Conservation (phyloP, 257 asterid species). For the Nicotiana noctiflora region DNA sequence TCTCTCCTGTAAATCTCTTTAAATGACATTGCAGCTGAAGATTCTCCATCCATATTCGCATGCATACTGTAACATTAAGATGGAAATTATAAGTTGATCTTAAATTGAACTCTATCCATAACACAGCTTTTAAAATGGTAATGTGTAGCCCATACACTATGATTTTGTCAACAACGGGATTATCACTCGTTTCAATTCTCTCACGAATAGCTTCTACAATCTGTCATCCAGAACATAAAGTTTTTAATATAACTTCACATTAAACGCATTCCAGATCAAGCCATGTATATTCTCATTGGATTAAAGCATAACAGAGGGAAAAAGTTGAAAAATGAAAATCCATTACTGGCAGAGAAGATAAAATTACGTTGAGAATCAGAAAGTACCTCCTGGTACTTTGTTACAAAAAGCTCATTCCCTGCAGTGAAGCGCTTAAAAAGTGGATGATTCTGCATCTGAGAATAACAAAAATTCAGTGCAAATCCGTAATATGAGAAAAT, state of each 20-base stretch:
- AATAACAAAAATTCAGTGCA: constrained; percentile 29
- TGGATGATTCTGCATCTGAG: constrained; percentile 68
- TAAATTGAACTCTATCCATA: neutral
- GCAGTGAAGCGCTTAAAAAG: constrained; percentile 56
- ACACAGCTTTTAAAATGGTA: neutral
- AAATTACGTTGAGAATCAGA: neutral
- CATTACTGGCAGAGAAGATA: neutral
- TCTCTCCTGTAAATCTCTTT: constrained; percentile 89
- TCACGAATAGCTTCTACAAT: constrained; percentile 78
- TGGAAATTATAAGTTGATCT: constrained; percentile 12
- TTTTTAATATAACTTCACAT: neutral
- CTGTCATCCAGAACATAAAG: constrained; percentile 27
- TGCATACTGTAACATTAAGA: constrained; percentile 46
- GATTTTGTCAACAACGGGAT: constrained; percentile 81
- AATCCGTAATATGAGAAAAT: constrained; percentile 19
- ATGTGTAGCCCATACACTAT: constrained; percentile 46
- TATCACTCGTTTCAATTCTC: constrained; percentile 90
- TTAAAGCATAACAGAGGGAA: neutral
- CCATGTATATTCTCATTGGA: neutral
- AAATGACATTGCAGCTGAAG: constrained; percentile 74
- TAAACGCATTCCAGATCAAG: neutral
- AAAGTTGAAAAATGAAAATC: neutral
- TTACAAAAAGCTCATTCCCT: constrained; percentile 61
- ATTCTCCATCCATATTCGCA: constrained; percentile 87
- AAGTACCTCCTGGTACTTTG: constrained; percentile 75